These are phyloP conservation scores for Cystofilobasidium ferigula DNA, from an alignment of 768 basidiomycete species.

Conservation along the genomic window DNA sequence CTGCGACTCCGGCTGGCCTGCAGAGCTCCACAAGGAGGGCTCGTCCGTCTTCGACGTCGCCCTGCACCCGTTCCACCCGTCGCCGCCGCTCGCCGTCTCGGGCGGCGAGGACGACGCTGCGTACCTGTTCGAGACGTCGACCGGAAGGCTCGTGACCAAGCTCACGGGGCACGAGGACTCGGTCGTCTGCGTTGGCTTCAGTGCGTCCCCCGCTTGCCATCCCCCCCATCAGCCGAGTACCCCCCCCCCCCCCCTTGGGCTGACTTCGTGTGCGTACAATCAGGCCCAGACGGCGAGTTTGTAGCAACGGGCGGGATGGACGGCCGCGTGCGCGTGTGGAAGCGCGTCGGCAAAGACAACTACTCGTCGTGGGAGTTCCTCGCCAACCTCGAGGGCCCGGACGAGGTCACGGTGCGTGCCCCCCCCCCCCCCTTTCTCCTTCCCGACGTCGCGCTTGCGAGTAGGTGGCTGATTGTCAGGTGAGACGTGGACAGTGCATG, in stretches of 20 bases:
- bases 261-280: too few relatives aligned
- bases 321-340: conserved; percentile 84
- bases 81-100: conserved; percentile 66
- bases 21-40: conserved; percentile 46
- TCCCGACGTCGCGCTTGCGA: background rate
- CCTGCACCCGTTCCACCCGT: conserved; percentile 58
- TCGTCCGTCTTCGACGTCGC: conserved; percentile 74
- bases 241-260: background rate
- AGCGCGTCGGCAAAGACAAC: conserved; percentile 57
- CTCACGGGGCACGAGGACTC: conserved; percentile 89
- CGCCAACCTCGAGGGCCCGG: conserved; percentile 81
- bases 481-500: conserved; percentile 61
- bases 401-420: conserved; percentile 76
- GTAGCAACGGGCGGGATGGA: conserved; percentile 97
- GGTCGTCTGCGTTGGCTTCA: conserved; percentile 68
- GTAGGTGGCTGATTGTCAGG: background rate
- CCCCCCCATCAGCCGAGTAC: background rate
- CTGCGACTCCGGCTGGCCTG: background rate
- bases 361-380: conserved; percentile 86
- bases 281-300: conserved; percentile 67
- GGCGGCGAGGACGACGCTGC: conserved; percentile 93
- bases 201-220: conserved; percentile 31
- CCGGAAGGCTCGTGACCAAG: conserved; percentile 61
- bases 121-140: conserved; percentile 80
- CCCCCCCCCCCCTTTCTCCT: background rate